Conservation (phyloP, 345 rosid species). For the Salix purpurea region DNA sequence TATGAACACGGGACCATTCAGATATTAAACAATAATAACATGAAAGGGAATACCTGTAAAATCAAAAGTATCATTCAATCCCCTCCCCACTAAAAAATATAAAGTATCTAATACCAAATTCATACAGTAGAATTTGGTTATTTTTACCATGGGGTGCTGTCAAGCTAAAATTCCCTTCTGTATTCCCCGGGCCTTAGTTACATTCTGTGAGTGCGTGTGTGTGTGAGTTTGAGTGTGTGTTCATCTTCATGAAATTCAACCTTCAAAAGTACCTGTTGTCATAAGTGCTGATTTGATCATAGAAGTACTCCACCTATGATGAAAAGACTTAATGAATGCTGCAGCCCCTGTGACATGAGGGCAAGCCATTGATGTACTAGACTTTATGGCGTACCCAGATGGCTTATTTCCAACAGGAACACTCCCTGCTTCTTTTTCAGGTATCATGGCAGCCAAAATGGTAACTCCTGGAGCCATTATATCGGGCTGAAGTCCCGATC, state of each 20-base stretch:
- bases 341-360: slow-evolving; percentile 81
- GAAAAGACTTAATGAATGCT: slow-evolving; percentile 54
- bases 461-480: slow-evolving; percentile 81
- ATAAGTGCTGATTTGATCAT: slow-evolving; percentile 75
- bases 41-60: no score
- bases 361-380: slow-evolving; percentile 91
- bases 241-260: neutral
- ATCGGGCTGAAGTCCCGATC: slow-evolving; percentile 51
- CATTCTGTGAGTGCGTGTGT: no score
- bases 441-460: slow-evolving; percentile 63
- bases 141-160: no score
- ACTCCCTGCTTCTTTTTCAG: slow-evolving; percentile 27
- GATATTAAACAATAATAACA: no score
- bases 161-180: no score
- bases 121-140: no score
- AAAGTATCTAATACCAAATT: no score
- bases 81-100: no score
- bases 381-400: slow-evolving; percentile 37
- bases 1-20: no score
- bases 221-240: no score
- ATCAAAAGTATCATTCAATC: no score
- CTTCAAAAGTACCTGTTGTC: slow-evolving; percentile 51
- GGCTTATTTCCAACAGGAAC: slow-evolving; percentile 32
- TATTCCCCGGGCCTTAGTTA: no score
- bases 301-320: slow-evolving; percentile 54